Evolutionary conservation across 179 eudicot species (phyloP), one percentile per base, ranked within the genome.

Genomic region (Heliamphora pulchella): DNA sequence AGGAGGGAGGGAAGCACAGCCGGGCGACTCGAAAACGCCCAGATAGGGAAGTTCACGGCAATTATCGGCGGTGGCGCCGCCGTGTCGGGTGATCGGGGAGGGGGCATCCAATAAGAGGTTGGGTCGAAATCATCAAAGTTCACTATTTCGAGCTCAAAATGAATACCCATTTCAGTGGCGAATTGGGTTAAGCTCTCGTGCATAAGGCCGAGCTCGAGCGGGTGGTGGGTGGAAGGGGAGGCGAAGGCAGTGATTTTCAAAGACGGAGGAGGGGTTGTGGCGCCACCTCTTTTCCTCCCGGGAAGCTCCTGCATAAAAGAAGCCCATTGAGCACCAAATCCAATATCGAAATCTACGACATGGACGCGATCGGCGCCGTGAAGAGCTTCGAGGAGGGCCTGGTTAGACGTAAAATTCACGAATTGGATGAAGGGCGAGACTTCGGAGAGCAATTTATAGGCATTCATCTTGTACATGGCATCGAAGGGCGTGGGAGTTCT

Each of bases 241-340:
- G 91, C 91, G 31, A 96, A 83, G 2, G 97, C 93, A 11, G 96
- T 96, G 81, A 96, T 96, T 80, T 86, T 92, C 13, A 96, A 73
- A 0, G 94, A 81, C 0, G 94, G 92, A 5, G 89, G 31, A 31
- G 31, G 31, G 31, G 31, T 31, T 31, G 31, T 31, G 31, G 31
- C 31, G 31, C 31, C 85, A 0, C 94, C 91, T 17, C 80, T 83
- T 50, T 80, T 89, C 73, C 93, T 87, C 75, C 88, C 73, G 18
- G 98, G 90, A 66, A 96, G 98, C 89, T 94, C 99, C 73, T 96
- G 98, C 89, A 96, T 91, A 47, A 96, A 81, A 3, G 99, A 91
- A 54, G 98, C 96, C 99, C 99, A 96, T 83, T 94, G 98, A 58
- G 94, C 97, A 65, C 99, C 99, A 82, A 88, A 92, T 14, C 97